These are phyloP conservation scores for Pestalotiopsis sp. DNA, from an alignment of 2,329 filamentous ascomycete species.

Conservation along the genomic window DNA sequence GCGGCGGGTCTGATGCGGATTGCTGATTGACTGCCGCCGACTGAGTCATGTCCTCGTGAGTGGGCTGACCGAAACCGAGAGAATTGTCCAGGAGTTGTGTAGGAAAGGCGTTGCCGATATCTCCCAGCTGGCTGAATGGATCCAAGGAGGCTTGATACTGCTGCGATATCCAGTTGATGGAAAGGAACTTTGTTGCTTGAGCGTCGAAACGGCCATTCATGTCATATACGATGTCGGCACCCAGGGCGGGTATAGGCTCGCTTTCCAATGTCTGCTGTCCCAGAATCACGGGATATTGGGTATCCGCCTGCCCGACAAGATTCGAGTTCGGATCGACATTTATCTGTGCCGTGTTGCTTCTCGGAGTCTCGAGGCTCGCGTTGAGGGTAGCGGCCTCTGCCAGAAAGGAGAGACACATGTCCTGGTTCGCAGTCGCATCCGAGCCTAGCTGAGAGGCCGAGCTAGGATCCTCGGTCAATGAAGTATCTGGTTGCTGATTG, in stretches of 20 bases:
- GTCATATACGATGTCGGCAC: not conserved
- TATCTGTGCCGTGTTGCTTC: not conserved
- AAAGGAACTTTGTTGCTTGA: not conserved
- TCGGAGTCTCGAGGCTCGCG: not conserved
- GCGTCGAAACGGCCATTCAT: not conserved
- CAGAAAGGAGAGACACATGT: not conserved
- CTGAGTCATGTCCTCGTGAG: not conserved
- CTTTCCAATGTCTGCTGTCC: not conserved
- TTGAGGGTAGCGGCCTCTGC: not conserved
- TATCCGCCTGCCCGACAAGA: not conserved
- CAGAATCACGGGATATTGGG: not conserved
- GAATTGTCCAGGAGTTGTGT: not conserved
- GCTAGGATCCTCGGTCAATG: not conserved
- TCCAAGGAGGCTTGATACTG: not conserved
- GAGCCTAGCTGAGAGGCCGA: not conserved
- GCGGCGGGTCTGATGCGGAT: not conserved
- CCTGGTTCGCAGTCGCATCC: not conserved
- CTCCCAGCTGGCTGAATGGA: not conserved
- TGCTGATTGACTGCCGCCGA: not conserved
- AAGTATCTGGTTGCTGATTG: not conserved
- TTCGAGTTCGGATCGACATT: not conserved
- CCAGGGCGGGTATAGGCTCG: not conserved
- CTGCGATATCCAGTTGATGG: not conserved
- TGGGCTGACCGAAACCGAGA: not conserved
- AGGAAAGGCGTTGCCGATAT: not conserved